phyloP scores from a whole-genome alignment of 257 asterid genomes.

The Rhazya stricta region DNA sequence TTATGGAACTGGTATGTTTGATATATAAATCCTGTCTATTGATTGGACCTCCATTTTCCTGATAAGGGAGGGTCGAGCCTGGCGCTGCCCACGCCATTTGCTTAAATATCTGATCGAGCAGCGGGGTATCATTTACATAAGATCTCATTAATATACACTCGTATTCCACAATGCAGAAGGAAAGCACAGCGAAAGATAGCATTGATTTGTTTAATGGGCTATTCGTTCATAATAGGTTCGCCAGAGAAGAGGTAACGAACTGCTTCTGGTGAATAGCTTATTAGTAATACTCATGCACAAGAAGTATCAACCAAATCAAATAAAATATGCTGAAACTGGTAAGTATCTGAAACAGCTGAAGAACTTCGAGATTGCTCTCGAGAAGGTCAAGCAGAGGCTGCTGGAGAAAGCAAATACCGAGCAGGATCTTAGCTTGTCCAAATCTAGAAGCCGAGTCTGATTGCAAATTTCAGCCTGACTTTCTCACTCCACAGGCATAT shows the following conservation, averaged over 20 bases:
- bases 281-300: too few species aligned
- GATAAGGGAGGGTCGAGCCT: neutral
- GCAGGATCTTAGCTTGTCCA: slow-evolving; percentile 19
- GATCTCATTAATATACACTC: neutral
- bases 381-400: slow-evolving; percentile 50
- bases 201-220: slow-evolving; percentile 79
- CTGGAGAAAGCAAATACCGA: slow-evolving; percentile 31
- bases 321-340: slow-evolving; percentile 1
- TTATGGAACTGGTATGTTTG: slow-evolving; percentile 66
- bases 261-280: neutral
- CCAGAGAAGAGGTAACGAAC: slow-evolving; percentile 55
- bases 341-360: slow-evolving; percentile 38
- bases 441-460: slow-evolving; percentile 5
- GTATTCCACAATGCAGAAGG: slow-evolving; percentile 52
- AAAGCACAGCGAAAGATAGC: slow-evolving; percentile 57
- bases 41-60: neutral
- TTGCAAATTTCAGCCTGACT: neutral
- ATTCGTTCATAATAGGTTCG: slow-evolving; percentile 67
- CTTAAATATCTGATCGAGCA: too few species aligned
- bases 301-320: too few species aligned
- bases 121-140: too few species aligned
- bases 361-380: slow-evolving; percentile 55
- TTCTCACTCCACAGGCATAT: neutral
- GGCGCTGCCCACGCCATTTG: neutral
- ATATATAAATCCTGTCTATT: neutral